Evolutionary conservation across 164 flowering plant genomes (phyloP).

Genomic region (Stephania yunnanensis): DNA sequence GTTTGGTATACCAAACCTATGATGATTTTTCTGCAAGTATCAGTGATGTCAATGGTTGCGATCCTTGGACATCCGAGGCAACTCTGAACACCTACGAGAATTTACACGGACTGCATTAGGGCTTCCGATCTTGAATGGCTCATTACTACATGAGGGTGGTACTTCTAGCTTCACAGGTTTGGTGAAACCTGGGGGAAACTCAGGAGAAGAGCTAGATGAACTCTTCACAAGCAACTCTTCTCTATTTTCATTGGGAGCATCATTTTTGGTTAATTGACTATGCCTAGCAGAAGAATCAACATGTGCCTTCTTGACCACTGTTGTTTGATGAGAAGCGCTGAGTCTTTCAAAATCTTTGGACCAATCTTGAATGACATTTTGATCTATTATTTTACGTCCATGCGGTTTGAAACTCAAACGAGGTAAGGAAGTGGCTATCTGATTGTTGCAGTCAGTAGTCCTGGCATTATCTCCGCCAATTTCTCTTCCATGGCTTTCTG

Average conservation of each 20-base stretch:
- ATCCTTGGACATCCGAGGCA: background rate
- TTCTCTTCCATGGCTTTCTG: background rate
- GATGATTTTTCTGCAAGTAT: background rate
- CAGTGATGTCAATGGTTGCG: background rate
- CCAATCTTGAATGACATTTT: background rate
- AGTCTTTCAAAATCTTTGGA: background rate
- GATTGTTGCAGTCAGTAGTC: background rate
- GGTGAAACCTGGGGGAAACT: background rate
- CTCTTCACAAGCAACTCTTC: background rate
- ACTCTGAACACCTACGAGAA: background rate
- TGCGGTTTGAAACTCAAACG: background rate
- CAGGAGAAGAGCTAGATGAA: background rate
- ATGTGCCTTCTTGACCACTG: background rate
- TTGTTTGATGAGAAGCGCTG: background rate
- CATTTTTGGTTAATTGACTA: background rate
- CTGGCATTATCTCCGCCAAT: background rate
- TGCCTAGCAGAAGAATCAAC: background rate
- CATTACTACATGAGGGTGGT: background rate
- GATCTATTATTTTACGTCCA: background rate
- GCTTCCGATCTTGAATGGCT: background rate
- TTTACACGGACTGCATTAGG: background rate
- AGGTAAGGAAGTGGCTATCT: background rate
- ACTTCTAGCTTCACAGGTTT: background rate
- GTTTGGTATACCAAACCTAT: background rate
- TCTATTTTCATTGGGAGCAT: background rate